Evolutionary conservation across 345 rosid genomes (phyloP).

Genomic region (Aquilaria yunnanensis): DNA sequence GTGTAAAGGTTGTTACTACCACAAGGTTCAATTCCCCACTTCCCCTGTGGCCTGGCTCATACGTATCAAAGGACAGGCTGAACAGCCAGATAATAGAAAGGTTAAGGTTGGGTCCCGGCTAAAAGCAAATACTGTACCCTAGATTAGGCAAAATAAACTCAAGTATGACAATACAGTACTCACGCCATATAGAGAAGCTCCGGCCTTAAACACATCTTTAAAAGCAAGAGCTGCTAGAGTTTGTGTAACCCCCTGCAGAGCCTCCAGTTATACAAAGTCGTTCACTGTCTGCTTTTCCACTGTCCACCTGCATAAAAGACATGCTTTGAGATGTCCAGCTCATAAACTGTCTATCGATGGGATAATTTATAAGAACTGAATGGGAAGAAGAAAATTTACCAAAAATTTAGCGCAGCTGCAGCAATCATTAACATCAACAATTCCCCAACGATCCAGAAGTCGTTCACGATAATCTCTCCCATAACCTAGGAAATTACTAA

Average conservation of each 20-base stretch:
- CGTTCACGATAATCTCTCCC: conserved; percentile 95
- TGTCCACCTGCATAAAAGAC: conserved; percentile 53
- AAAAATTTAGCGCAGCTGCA: conserved; percentile 87
- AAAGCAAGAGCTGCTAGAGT: conserved; percentile 93
- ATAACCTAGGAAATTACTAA: conserved; percentile 50
- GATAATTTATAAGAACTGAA: not conserved
- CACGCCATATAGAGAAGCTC: conserved; percentile 90
- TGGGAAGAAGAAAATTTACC: conserved; percentile 34
- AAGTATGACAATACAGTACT: conserved; percentile 20
- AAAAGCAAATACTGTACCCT: not conserved
- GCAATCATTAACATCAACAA: conserved; percentile 93
- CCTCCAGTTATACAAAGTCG: conserved; percentile 95
- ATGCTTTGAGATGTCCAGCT: conserved; percentile 2
- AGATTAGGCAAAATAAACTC: not conserved
- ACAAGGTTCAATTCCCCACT: too few relatives aligned
- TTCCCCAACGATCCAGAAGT: conserved; percentile 71
- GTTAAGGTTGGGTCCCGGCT: not conserved
- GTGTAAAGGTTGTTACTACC: too few relatives aligned
- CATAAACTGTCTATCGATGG: conserved; percentile 1
- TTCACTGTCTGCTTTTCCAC: conserved; percentile 62
- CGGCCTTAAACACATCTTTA: conserved; percentile 81
- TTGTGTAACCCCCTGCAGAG: conserved; percentile 97
- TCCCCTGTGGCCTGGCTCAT: too few relatives aligned
- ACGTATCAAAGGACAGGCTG: not conserved
- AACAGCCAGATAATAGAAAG: not conserved